A percentile compares a stretch with the other conserved stretches of the same genome.
Conservation (phyloP, 2,329 filamentous ascomycete genomes). For the Colletotrichum siamense region DNA sequence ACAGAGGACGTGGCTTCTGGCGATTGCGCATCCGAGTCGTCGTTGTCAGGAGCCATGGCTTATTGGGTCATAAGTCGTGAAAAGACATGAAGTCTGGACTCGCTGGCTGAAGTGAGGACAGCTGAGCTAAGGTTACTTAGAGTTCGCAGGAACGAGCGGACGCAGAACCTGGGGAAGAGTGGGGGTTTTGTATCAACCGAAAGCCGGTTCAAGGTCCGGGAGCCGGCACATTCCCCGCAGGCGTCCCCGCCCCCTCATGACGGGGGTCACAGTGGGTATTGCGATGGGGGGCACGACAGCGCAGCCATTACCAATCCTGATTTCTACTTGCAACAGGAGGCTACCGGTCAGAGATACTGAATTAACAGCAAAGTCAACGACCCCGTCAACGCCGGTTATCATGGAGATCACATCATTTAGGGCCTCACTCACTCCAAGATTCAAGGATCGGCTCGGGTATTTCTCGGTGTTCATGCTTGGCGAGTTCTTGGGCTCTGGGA, state of each 20-base stretch:
- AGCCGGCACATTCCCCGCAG: not conserved
- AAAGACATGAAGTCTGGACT: not conserved
- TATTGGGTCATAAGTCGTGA: not conserved
- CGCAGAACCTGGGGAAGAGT: constrained; percentile 3
- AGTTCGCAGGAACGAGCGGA: not conserved
- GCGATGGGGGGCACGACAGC: not conserved
- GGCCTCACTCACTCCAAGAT: no score
- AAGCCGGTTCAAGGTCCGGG: not conserved
- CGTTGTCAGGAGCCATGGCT: not conserved
- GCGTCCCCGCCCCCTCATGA: not conserved
- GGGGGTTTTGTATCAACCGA: constrained; percentile 6
- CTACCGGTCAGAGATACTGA: rapidly evolving
- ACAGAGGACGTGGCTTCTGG: not conserved
- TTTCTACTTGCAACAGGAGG: not conserved
- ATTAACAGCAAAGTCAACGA: not conserved
- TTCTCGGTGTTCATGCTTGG: not conserved
- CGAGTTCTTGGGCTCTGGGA: not conserved
- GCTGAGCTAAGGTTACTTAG: not conserved
- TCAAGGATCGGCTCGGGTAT: not conserved
- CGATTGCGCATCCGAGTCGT: not conserved
- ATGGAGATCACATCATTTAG: not conserved
- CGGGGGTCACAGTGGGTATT: not conserved
- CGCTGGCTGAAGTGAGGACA: not conserved
- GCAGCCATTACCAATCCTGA: not conserved
- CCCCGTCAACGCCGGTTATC: rapidly evolving